Percentiles rank a stretch among this genome's conserved stretches.
Conservation (phyloP, 202 grass and related monocot genomes). For the Bolboschoenoplectus hybrid region DNA sequence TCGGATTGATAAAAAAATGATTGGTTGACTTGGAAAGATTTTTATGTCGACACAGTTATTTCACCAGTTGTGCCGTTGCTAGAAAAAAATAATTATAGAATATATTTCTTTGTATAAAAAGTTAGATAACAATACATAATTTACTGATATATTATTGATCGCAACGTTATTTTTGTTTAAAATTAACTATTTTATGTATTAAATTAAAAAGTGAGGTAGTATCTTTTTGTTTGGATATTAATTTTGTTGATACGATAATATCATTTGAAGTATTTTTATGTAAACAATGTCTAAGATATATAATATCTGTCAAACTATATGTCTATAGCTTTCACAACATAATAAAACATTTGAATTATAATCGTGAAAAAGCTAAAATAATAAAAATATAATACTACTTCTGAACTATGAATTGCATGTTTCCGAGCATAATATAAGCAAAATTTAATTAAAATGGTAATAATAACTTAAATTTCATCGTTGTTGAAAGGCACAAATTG, state of each 20-base stretch:
- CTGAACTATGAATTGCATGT: not conserved
- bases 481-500: constrained; percentile 8
- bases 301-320: not conserved
- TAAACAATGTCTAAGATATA: not conserved
- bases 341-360: constrained; percentile 1
- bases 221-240: not conserved
- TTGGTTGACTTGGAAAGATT: constrained; percentile 5
- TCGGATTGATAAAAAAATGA: not conserved
- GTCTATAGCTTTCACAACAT: not conserved
- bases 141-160: not conserved
- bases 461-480: not conserved
- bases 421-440: not conserved
- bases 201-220: not conserved
- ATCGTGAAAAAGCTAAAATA: not conserved
- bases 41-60: constrained; percentile 1
- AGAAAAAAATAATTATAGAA: not conserved
- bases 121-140: not conserved
- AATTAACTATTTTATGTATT: not conserved
- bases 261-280: not conserved
- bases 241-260: not conserved
- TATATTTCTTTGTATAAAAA: not conserved
- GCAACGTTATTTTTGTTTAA: not conserved
- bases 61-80: not conserved
- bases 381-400: not conserved
- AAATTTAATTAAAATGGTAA: not conserved